Evolutionary conservation across 805 yeast genomes (phyloP).

Genomic region (Ogataea neopini): DNA sequence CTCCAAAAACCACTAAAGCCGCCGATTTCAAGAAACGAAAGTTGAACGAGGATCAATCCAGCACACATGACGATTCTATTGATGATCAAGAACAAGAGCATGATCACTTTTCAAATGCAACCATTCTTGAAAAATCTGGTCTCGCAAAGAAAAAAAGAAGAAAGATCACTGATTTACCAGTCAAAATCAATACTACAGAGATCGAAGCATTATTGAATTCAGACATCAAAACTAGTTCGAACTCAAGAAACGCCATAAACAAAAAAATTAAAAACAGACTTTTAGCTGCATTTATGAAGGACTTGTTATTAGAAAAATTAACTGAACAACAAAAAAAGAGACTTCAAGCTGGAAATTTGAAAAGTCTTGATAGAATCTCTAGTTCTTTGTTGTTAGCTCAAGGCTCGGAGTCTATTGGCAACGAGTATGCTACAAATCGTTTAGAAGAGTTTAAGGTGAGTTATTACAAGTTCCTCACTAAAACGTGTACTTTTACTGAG

Average conservation of each 20-base stretch:
- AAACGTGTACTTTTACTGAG: neutral
- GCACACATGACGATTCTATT: neutral
- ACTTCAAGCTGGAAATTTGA: constrained; percentile 28
- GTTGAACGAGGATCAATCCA: constrained; percentile 3
- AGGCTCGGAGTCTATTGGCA: constrained; percentile 2
- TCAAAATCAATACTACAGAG: constrained; percentile 20
- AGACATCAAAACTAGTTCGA: constrained; percentile 27
- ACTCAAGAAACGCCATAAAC: constrained; percentile 26
- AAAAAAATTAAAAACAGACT: constrained; percentile 29
- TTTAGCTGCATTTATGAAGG: constrained; percentile 31
- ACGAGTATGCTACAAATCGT: neutral
- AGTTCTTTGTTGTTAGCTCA: constrained; percentile 16
- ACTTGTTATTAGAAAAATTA: constrained; percentile 24
- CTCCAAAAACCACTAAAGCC: neutral
- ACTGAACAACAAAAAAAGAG: constrained; percentile 23
- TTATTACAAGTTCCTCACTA: constrained; percentile 14
- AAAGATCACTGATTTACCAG: constrained; percentile 19
- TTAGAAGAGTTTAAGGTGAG: constrained; percentile 25
- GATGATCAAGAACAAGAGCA: constrained; percentile 1
- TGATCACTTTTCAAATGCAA: neutral
- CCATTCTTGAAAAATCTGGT: constrained; percentile 6
- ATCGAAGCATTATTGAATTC: constrained; percentile 27
- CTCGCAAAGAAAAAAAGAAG: constrained; percentile 22
- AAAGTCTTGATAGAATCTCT: constrained; percentile 19
- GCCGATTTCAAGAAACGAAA: constrained; percentile 7